Evolutionary conservation across 2,329 filamentous ascomycete genomes (phyloP), one percentile per base, ranked within the genome.

Genomic region (Sporothrix brasiliensis): DNA sequence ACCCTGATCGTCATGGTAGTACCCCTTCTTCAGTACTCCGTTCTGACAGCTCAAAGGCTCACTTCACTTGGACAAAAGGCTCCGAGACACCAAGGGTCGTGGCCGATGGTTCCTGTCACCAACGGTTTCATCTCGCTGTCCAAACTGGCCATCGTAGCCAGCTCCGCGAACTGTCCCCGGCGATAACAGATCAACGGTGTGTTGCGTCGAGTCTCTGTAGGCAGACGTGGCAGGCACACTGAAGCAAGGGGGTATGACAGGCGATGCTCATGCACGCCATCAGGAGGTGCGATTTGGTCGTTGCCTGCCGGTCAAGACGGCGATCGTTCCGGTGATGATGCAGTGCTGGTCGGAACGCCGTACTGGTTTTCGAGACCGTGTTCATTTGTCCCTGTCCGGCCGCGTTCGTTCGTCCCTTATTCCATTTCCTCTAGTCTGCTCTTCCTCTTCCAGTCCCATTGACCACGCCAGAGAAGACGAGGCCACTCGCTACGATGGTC

Each of bases 211-310:
- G 41, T 34, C 39, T 60, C 7, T n/a, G 41, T 61, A 47, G 7
- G n/a, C 13, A 9, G 61, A 49, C 14, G 27, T 50, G 61, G 61
- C 61, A 65, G 14, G 60, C 41, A 63, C 44, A 39, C 4, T 14
- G 13, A 65, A 24, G 61, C 44, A 65, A 34, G 61, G 44, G 34
- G 61, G 24, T 5, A 30, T 27, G 60, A 49, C 41, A 49, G 60
- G 19, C 44, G 34, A 44, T 61, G 60, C 60, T 49, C 49, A 63
- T 63, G 60, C 60, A 63, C 60, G 60, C 41, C 60, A 63, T 30
- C 21, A 49, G 60, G 60, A 49, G 60, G 5, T 53, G 50, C 50
- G 21, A 27, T 60, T 34, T 9, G 30, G 3, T 19, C 6, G 21
- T 19, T 21, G 19, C 4, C 34, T 21, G 4, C 9, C 7, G 10